Base-by-base conservation (phyloP, 164 flowering plant genomes). In the Aristolochia californica region DNA sequence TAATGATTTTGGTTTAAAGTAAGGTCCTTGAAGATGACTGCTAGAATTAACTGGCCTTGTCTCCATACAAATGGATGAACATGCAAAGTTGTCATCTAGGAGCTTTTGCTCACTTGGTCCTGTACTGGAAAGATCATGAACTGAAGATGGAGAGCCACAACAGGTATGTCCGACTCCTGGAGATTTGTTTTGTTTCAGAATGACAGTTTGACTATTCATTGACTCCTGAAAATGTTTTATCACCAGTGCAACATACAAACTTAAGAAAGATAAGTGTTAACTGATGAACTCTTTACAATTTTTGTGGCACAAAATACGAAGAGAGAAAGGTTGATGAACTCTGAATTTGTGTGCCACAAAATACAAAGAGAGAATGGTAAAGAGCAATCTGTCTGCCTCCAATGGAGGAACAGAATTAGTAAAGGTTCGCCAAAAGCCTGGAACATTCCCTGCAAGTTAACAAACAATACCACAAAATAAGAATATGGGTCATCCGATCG, bases 141-240 rank as follows among this genome's bases (percentile, higher is more conserved):
- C 16, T n/a, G 78, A 65, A 22, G 76, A 53, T 17, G 58, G 20
- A 20, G 69, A 44, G 62, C 61, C 17, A 54, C 34, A 70, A 59
- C 47, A 62, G 17, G 73, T 30, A 24, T 67, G 68, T 25, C 64
- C 22, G 45, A 69, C 61, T 57, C 66, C 63, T 23, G 55, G 58
- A 62, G 74, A 62, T 49, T 73, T 66, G 13, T 45, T 68, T 60
- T 68, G 66, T 53, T 72, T 60, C 9, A 66, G 50, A 48, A 80
- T 64, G 25, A 74, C 24, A 25, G 67, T 48, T n/a, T 55, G 68
- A 60, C 40, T 67, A 44, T 62, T 69, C 82, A 77, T 77, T 67
- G 56, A 68, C 50, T 63, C 40, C 58, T 24, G 20, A 49, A 13
- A 13, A 62, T 22, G 40, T 30, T n/a, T 60, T 20, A 34, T 58